Conservation (phyloP, 495 filamentous ascomycete genomes). For the Penicillium malachiteum region DNA sequence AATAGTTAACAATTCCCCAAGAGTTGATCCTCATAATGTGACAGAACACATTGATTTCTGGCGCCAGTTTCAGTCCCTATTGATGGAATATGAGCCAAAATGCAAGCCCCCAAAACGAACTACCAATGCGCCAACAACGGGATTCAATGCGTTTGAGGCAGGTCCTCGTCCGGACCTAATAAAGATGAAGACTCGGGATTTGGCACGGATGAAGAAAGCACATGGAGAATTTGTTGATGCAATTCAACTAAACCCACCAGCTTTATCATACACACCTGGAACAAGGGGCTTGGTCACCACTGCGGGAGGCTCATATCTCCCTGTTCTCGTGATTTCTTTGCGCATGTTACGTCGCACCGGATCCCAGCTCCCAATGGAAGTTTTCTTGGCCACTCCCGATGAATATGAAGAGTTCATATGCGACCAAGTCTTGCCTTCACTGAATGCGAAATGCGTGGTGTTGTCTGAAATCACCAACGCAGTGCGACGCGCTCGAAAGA, state of each 20-base stretch:
- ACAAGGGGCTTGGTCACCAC: slow-evolving; percentile 48
- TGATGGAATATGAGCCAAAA: slow-evolving; percentile 9
- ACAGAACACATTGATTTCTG: slow-evolving; percentile 14
- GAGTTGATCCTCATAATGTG: neutral
- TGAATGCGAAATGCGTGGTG: slow-evolving; percentile 50
- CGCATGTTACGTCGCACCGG: slow-evolving; percentile 53
- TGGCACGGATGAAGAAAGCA: slow-evolving; percentile 27
- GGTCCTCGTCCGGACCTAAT: slow-evolving; percentile 28
- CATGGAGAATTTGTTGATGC: slow-evolving; percentile 38
- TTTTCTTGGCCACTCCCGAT: slow-evolving; percentile 45
- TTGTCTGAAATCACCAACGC: slow-evolving; percentile 31
- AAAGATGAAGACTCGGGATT: slow-evolving; percentile 30
- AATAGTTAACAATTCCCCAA: neutral
- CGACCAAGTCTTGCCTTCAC: slow-evolving; percentile 41
- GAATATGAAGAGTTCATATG: slow-evolving; percentile 52
- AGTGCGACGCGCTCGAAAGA: slow-evolving; percentile 20
- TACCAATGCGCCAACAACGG: slow-evolving; percentile 2
- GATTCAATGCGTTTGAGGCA: slow-evolving; percentile 9
- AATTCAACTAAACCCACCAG: slow-evolving; percentile 30
- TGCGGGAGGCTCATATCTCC: slow-evolving; percentile 38
- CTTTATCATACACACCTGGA: slow-evolving; percentile 33
- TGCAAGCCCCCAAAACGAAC: slow-evolving; percentile 11
- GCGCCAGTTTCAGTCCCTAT: slow-evolving; percentile 10
- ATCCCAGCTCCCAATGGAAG: slow-evolving; percentile 53
- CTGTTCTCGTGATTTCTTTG: slow-evolving; percentile 45